A percentile compares a stretch with the other conserved stretches of the same genome.
Evolutionary conservation across 169 alveolate species (phyloP).

Genomic region (Babesia gibsoni): DNA sequence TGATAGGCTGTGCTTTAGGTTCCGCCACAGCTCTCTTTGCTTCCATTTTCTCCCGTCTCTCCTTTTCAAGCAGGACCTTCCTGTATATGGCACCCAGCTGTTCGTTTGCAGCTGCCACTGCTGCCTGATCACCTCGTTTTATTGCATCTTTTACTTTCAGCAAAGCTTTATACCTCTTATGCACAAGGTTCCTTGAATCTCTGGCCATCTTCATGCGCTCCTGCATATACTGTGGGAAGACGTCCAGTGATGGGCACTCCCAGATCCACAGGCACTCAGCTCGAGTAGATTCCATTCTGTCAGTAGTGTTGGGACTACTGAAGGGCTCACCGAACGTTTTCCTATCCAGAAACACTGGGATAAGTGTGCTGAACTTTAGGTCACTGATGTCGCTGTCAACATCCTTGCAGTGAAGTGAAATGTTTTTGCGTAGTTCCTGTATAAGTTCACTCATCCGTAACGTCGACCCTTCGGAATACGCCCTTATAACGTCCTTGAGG

Average conservation of each 20-base stretch:
- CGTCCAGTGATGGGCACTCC: slow-evolving; percentile 57
- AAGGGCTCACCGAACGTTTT: slow-evolving; percentile 56
- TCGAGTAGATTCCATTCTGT: slow-evolving; percentile 31
- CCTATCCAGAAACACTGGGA: slow-evolving; percentile 30
- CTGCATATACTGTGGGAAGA: slow-evolving; percentile 24
- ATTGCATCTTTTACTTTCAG: slow-evolving; percentile 33
- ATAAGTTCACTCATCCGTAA: slow-evolving; percentile 20
- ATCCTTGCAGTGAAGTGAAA: not conserved
- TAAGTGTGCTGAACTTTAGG: not conserved
- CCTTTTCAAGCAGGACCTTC: slow-evolving; percentile 48
- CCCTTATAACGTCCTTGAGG: slow-evolving; percentile 35
- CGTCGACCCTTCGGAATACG: slow-evolving; percentile 55
- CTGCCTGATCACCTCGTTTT: slow-evolving; percentile 6
- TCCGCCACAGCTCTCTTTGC: slow-evolving; percentile 2
- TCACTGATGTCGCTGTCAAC: slow-evolving; percentile 2
- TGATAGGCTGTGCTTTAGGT: not conserved
- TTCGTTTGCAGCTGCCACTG: slow-evolving; percentile 32
- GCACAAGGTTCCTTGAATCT: slow-evolving; percentile 44
- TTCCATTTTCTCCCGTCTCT: slow-evolving; percentile 36
- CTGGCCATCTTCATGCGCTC: slow-evolving; percentile 42
- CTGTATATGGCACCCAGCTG: slow-evolving; percentile 28
- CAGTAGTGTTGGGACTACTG: not conserved
- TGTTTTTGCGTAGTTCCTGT: slow-evolving; percentile 1
- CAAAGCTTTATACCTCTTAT: slow-evolving; percentile 51
- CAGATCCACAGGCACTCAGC: slow-evolving; percentile 60